Evolutionary conservation across 441 rosid species (phyloP).

Genomic region (Eruca vesicaria): DNA sequence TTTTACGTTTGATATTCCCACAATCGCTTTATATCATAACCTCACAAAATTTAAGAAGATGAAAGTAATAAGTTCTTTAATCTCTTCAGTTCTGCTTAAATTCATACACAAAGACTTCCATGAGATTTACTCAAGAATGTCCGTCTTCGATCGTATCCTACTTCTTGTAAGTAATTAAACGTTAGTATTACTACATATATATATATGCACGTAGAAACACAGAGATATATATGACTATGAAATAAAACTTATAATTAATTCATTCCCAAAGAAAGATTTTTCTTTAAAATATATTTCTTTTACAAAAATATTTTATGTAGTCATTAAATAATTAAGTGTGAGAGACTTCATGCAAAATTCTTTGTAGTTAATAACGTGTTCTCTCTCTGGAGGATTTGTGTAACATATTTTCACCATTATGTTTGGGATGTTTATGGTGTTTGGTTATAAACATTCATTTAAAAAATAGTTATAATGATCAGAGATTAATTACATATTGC

Average conservation of each 20-base stretch:
- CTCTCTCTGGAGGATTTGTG: not conserved
- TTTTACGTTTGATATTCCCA: not conserved
- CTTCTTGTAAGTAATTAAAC: conserved; percentile 43
- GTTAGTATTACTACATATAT: not conserved
- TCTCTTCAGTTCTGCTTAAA: conserved; percentile 28
- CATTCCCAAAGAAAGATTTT: not conserved
- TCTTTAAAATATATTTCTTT: not conserved
- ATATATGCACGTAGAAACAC: not conserved
- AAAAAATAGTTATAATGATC: not conserved
- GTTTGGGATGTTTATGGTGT: no score
- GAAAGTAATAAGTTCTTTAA: conserved; percentile 27
- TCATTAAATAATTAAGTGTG: not conserved
- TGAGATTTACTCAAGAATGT: conserved; percentile 45
- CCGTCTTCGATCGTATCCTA: conserved; percentile 44
- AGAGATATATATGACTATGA: not conserved
- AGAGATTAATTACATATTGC: not conserved
- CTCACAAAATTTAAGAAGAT: not conserved
- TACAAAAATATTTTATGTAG: not conserved
- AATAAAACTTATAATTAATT: not conserved
- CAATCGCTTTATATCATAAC: not conserved
- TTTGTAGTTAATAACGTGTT: not conserved
- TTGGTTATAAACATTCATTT: not conserved
- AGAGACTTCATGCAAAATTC: not conserved
- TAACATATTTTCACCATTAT: not conserved
- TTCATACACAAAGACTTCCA: conserved; percentile 54